Evolutionary conservation across 2,329 filamentous ascomycete species (phyloP), one percentile per base, ranked within the genome.

Genomic region (Trichophyton simii): DNA sequence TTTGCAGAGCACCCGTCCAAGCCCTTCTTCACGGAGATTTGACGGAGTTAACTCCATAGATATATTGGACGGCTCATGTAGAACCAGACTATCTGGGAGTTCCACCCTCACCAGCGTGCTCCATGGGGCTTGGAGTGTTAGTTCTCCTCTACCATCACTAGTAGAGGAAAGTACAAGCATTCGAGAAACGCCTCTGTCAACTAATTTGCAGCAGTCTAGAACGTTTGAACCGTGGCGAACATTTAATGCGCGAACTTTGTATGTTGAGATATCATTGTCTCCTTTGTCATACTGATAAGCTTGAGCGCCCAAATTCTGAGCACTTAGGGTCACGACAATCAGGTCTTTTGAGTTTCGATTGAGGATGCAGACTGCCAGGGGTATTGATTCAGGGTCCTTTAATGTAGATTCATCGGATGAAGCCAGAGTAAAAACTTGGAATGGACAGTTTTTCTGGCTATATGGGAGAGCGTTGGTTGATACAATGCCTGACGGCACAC

Each of bases 111-210:
- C 83, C 11, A 87, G 78, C 59, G 82, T 81, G 62, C 86, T 85
- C 88, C 88, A 91, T 0, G 87, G 87, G 4, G 87, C 87, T 71
- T 91, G 87, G 8, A 89, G 76, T 65, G 85, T 88, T 15, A 92
- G 73, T 68, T 87, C 83, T 55, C 83, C 81, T 34, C 81, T 80
- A 1, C 86, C 86, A 65, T 83, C 78, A 58, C 80, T 79, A 25
- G 83, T 82, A 66, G 86, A 82, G 2, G 85, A 87, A 13, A 92
- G 75, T 28, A 88, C 83, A 2, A 91, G 75, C 59, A 91, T 86
- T 65, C 85, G 84, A 36, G 85, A 83, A 60, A 87, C 78, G 28
- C 80, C 77, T 1, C 85, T 85, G 70, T 91, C 87, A 3, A 80
- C 77, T 50, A 91, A 72, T 67, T 84, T 87, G 72, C 86, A 89